These are phyloP conservation scores for Firmiana major DNA, from an alignment of 345 rosid genomes.

Conservation along the genomic window DNA sequence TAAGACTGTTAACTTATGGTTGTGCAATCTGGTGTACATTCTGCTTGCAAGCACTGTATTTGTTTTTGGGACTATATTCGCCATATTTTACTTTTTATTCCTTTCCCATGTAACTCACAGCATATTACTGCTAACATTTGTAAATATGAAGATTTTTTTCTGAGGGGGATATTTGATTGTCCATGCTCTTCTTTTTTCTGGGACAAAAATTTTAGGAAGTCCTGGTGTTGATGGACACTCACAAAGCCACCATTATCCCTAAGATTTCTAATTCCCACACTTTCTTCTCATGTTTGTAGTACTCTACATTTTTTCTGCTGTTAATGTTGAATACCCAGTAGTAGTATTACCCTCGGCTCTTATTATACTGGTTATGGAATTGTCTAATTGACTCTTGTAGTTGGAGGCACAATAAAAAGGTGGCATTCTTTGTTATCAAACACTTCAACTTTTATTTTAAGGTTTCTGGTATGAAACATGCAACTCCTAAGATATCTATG, in stretches of 20 bases:
- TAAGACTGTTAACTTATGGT: not conserved
- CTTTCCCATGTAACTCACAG: not conserved
- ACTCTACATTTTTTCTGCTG: not conserved
- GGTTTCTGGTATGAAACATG: not conserved
- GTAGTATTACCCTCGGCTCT: not conserved
- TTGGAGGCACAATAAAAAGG: not conserved
- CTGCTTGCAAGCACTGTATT: not conserved
- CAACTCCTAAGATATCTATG: not conserved
- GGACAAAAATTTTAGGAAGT: not conserved
- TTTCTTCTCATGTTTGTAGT: not conserved
- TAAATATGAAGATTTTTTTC: not conserved
- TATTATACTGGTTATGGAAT: not conserved
- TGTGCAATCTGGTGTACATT: not conserved
- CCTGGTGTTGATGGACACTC: not conserved
- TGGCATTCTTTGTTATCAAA: not conserved
- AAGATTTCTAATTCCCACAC: not conserved
- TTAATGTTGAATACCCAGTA: not conserved
- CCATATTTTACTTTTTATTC: too few relatives aligned
- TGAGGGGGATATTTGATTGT: not conserved
- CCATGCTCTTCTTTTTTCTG: not conserved
- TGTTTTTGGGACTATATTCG: not conserved
- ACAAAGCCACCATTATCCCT: not conserved
- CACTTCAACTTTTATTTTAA: not conserved
- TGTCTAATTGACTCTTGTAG: not conserved
- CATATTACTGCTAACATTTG: not conserved